These are phyloP conservation scores for Colletotrichum nymphaeae DNA, from an alignment of 2,329 filamentous ascomycete species.

Conservation along the genomic window DNA sequence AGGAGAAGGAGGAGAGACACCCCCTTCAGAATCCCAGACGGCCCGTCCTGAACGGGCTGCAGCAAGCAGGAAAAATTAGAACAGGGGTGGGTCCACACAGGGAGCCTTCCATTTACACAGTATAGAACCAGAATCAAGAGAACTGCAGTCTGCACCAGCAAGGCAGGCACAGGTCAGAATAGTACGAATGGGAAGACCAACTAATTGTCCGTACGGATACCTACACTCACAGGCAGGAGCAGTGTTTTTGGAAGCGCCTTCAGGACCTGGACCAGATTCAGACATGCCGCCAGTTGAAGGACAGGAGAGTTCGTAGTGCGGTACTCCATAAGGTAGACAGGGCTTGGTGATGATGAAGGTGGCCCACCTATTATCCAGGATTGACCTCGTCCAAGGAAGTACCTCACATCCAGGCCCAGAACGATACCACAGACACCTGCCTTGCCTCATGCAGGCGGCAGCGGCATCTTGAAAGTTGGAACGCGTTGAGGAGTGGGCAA, in stretches of 20 bases:
- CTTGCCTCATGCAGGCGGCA: not conserved
- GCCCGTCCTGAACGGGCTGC: constrained; percentile 25
- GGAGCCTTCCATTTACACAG: not conserved
- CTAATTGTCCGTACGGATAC: too few relatives aligned
- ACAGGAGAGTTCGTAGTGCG: not conserved
- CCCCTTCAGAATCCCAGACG: not conserved
- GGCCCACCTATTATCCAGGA: not conserved
- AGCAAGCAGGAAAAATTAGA: constrained; percentile 3
- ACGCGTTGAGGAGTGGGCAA: not conserved
- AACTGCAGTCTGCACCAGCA: not conserved
- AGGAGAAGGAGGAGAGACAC: constrained; percentile 27
- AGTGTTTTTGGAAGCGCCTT: not conserved
- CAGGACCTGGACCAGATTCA: not conserved
- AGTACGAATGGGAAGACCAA: too few relatives aligned
- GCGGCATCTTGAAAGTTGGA: not conserved
- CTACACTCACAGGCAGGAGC: not conserved
- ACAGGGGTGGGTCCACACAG: not conserved
- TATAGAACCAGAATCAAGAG: not conserved
- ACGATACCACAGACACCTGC: not conserved
- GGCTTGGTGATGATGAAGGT: not conserved
- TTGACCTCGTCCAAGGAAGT: constrained; percentile 11
- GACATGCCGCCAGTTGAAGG: not conserved
- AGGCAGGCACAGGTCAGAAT: too few relatives aligned
- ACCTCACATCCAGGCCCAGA: not conserved
- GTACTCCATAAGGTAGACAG: not conserved